Base-by-base conservation (phyloP, 192 early-diverging fungal genomes). In the Coemansia sp. region DNA sequence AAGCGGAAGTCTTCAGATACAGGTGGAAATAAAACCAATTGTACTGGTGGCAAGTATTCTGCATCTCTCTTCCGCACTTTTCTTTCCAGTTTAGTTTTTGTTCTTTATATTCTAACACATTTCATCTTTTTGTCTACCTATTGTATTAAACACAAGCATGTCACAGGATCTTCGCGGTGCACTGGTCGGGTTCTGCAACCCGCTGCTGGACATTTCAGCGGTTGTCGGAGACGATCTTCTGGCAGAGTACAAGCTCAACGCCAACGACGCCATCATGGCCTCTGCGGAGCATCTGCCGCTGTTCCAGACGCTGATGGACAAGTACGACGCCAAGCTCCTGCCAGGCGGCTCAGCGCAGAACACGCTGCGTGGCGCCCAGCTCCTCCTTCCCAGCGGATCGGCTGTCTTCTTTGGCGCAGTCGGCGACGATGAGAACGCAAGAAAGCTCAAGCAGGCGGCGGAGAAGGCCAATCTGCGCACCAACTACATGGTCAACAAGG, bases 281-380 rank as follows among this genome's bases (percentile, higher is more conserved):
- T 91, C 88, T 44, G 91, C 90, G 39, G 86, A 89, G 71, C 96
- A 99, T 88, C 83, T 89, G 76, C 87, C 92, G 53, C 77, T 99
- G 85, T 91, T 87, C 63, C 85, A 90, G 56, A 95, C 95, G 61
- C 85, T 99, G 62, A 86, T 93, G 39, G 74, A 86, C 39, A 83
- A 86, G 70, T 85, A 88, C 39, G 81, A 89, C 6, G 91, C 93
- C 64, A 84, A 86, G 68, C 96, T 95, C 83, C 92, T 95, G 70
- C 95, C 95, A 49, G 98, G 98, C 56, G 98, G 98, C 70, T 95
- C 98, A 38, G 88, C 93, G 45, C 98, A 99, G 81, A 99, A 99
- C 91, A 86, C 95, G 56, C 87, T 94, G 61, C 91, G 98, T 64
- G 92, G 91, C 67, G 93, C 90, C 32, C 92, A 94, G 86, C 94